These are phyloP conservation scores for Sporormia fimetaria DNA, from an alignment of 495 filamentous ascomycete genomes.

Conservation along the genomic window DNA sequence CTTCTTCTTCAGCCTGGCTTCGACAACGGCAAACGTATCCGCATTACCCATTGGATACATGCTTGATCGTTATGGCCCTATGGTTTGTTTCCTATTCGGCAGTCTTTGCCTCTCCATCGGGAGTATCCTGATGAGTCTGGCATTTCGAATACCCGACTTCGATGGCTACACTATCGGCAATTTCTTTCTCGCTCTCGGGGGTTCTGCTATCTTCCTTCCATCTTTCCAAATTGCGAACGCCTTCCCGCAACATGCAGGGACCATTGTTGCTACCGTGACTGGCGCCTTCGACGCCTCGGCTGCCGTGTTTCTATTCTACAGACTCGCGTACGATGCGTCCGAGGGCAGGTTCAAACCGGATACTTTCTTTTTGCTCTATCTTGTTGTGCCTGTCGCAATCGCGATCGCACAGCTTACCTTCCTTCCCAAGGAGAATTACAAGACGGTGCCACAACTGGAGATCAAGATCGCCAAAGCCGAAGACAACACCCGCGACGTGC, in stretches of 20 bases:
- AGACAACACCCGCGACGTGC: constrained; percentile 30
- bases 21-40: constrained; percentile 46
- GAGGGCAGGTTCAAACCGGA: constrained; percentile 49
- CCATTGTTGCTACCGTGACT: constrained; percentile 76
- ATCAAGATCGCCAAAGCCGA: constrained; percentile 51
- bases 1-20: constrained; percentile 30
- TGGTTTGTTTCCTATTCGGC: constrained; percentile 60
- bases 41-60: constrained; percentile 75
- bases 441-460: constrained; percentile 70
- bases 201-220: constrained; percentile 77
- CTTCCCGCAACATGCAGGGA: constrained; percentile 66
- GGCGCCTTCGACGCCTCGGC: constrained; percentile 83
- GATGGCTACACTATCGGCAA: constrained; percentile 73
- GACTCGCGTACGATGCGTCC: constrained; percentile 56
- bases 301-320: constrained; percentile 74
- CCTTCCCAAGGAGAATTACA: constrained; percentile 72
- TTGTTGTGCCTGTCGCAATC: constrained; percentile 63
- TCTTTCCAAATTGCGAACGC: constrained; percentile 85
- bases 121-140: constrained; percentile 59
- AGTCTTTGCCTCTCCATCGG: constrained; percentile 56
- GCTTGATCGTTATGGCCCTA: constrained; percentile 70
- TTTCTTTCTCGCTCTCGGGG: constrained; percentile 69
- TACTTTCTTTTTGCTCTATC: constrained; percentile 64
- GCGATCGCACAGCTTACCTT: constrained; percentile 54
- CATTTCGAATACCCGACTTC: constrained; percentile 44